Percentiles rank a stretch among this genome's conserved stretches.
phyloP scores from a whole-genome alignment of 1,284 basidiomycete genomes.

The Gymnopus androsaceus region DNA sequence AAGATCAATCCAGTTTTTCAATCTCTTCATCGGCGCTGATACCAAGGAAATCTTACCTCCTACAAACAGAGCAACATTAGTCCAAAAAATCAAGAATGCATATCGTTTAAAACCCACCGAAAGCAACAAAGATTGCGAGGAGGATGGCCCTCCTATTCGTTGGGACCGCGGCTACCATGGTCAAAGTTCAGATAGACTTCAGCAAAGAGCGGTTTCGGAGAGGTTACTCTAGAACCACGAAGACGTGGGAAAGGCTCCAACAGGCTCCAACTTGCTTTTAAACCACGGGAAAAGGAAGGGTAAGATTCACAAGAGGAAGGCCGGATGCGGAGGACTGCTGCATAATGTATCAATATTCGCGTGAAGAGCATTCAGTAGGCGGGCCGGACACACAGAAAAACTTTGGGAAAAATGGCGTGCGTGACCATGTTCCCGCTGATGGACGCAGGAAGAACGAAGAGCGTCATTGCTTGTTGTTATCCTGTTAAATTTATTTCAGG shows the following conservation, averaged over 20 bases:
- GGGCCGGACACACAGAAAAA: no score
- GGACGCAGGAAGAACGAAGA: no score
- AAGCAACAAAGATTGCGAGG: conserved; percentile 61
- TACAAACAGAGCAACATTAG: neutral
- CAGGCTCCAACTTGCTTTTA: conserved; percentile 7
- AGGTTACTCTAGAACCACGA: conserved; percentile 4
- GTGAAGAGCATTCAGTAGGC: no score
- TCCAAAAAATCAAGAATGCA: neutral
- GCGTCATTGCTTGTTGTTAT: no score
- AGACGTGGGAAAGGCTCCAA: neutral
- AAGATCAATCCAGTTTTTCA: no score
- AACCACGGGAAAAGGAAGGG: neutral
- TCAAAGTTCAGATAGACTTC: neutral
- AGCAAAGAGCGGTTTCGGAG: neutral
- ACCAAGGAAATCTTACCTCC: conserved; percentile 31
- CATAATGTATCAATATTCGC: no score
- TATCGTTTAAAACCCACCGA: conserved; percentile 21
- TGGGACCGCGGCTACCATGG: conserved; percentile 38
- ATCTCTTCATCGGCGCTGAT: no score
- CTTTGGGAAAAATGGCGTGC: no score
- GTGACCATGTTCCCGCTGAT: no score
- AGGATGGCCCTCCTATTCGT: conserved; percentile 61
- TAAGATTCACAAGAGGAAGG: neutral
- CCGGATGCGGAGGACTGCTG: neutral
- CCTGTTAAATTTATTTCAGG: no score